phyloP scores from a whole-genome alignment of 305 asterid genomes.

The Solanum aculeatissimum region DNA sequence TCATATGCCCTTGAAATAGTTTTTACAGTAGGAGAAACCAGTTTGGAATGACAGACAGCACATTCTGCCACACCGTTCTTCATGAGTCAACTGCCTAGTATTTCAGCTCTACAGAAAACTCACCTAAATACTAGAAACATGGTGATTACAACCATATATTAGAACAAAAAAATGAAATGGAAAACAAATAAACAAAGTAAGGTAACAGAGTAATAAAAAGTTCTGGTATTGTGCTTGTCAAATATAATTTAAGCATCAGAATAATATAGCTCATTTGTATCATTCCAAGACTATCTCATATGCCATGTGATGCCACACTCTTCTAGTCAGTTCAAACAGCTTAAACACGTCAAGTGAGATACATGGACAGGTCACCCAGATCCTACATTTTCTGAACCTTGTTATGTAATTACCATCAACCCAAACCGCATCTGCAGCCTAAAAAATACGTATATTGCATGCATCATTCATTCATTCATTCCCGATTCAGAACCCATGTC shows the following conservation, averaged over 20 bases:
- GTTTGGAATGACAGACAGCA: constrained; percentile 66
- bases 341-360: background rate
- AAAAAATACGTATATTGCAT: background rate
- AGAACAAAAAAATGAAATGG: background rate
- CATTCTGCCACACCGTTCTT: constrained; percentile 75
- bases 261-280: background rate
- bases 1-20: constrained; percentile 66
- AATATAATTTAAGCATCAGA: background rate
- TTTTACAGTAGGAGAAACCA: constrained; percentile 51
- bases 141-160: background rate
- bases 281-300: background rate
- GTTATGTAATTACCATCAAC: background rate
- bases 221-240: background rate
- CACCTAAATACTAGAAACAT: background rate
- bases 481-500: background rate
- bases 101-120: background rate
- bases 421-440: background rate
- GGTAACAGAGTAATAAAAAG: background rate
- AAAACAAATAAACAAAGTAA: background rate
- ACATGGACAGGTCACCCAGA: background rate
- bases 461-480: background rate
- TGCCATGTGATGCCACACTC: background rate
- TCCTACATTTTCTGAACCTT: background rate
- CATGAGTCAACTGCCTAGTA: constrained; percentile 11
- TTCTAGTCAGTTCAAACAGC: background rate